Evolutionary conservation across 768 basidiomycete species (phyloP), one percentile per base, ranked within the genome.

Genomic region (Dacryopinax primogenitus): DNA sequence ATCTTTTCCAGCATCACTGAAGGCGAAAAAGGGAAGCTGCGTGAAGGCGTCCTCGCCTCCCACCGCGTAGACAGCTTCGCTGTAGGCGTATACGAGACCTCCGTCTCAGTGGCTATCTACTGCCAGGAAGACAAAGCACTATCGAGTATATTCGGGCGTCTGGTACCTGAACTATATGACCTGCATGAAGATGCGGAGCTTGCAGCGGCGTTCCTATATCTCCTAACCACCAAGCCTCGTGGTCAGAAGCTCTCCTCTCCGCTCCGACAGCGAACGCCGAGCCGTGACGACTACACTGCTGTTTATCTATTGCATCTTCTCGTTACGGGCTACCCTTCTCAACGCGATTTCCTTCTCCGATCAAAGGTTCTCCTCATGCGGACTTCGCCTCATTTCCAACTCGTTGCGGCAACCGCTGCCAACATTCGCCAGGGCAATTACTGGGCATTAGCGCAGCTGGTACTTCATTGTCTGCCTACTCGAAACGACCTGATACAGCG

Each of bases 121-220:
- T 58, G 51, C 32, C 51, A 58, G 26, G 51, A 58, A 9, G 51
- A 58, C 51, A 58, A 58, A 30, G 51, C 51, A 23, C 51, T 58
- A 4, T 58, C 51, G 3, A 58, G 51, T 30, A 30, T 58, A 15
- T 58, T 58, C 18, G 51, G 51, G 51, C 51, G 26, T 32, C 51
- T 58, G 9, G 51, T 58, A 6, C 51, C 51, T 6, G 51, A 58
- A 7, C 51, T 58, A 6, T 58, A 58, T 30, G 26, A 58, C 21
- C 26, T 3, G 21, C 4, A 13, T 21, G 51, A 58, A 3, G 51
- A 58, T 7, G 51, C 51, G 26, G 32, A 4, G 18, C 51, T 58
- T 30, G 21, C 30, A 18, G 26, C 23, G 9, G 30, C 15, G 26
- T 21, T 58, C 4, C 15, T 18, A 23, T 7, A 44, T 18, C 41